Evolutionary conservation across 2,329 filamentous ascomycete genomes (phyloP), one percentile per base, ranked within the genome.

Genomic region (Colletotrichum chrysophilum): DNA sequence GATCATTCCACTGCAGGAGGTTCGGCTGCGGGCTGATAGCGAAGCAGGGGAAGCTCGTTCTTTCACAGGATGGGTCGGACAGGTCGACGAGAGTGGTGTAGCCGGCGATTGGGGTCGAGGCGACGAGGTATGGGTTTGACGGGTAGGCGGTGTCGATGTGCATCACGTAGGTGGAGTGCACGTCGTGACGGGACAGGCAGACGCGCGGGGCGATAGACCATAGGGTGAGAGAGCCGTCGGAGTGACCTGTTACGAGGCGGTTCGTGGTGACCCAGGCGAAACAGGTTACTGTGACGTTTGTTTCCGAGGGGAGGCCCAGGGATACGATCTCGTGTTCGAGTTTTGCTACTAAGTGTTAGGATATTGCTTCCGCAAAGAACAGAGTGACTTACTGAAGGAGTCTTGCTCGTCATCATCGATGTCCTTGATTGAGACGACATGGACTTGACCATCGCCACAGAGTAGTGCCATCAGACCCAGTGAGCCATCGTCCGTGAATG

Each of bases 121-220:
- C 87, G n/a, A 92, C 83, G 10, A 91, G 80, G 77, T 89, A 90
- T 0, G 91, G 90, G 71, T 89, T 84, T 2, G 90, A 89, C 5
- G 91, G 91, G 77, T 90, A 91, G 24, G 87, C 89, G 0, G 89
- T 89, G 73, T 86, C 86, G 36, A 92, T 86, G 78, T 92, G 89
- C 75, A 91, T 85, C 5, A 92, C 84, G 69, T 86, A 83, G 65
- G 87, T 90, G 75, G 88, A 87, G 78, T 92, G 90, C n/a, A 89
- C 84, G 6, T 88, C 85, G 65, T 90, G 87, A 4, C 90, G 87
- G 56, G 87, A 87, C 32, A 92, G 83, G 66, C 91, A 82, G 30
- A 84, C 82, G 60, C 80, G 82, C 1, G 90, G 90, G 52, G 85
- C 84, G 56, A 92, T 79, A 13, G 90, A 92, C 90, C 90, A 92